Evolutionary conservation across 441 rosid species (phyloP).

Genomic region (Oxalis stricta): DNA sequence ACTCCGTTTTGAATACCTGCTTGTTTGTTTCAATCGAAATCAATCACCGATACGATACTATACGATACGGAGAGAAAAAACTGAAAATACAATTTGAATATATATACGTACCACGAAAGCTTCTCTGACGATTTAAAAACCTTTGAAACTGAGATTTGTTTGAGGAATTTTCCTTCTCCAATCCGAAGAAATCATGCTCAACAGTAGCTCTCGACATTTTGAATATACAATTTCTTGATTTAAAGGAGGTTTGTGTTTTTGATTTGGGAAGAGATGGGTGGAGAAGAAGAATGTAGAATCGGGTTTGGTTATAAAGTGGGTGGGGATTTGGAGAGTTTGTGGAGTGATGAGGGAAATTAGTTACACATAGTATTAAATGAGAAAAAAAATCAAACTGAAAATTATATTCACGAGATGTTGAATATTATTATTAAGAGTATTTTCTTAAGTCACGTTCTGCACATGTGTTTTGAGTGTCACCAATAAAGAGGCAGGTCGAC

Average conservation of each 20-base stretch:
- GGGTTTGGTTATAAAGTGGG: too few relatives aligned
- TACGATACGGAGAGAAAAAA: too few relatives aligned
- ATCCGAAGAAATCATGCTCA: slow-evolving; percentile 71
- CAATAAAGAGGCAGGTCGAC: background rate
- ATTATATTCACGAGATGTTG: background rate
- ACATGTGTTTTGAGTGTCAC: slow-evolving; percentile 3
- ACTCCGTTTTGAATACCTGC: slow-evolving; percentile 72
- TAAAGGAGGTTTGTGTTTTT: background rate
- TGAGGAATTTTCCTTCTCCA: slow-evolving; percentile 30
- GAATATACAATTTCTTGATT: background rate
- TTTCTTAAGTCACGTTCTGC: background rate
- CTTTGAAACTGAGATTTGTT: slow-evolving; percentile 30
- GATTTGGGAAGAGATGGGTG: background rate
- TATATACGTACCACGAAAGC: slow-evolving; percentile 44
- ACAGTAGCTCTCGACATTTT: slow-evolving; percentile 43
- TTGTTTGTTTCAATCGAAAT: background rate
- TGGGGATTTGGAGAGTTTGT: too few relatives aligned
- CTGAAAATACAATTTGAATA: too few relatives aligned
- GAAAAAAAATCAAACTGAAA: too few relatives aligned
- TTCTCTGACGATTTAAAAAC: slow-evolving; percentile 40
- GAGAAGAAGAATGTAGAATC: background rate
- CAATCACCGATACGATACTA: background rate
- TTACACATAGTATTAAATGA: too few relatives aligned
- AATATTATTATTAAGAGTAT: background rate
- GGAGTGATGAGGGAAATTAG: too few relatives aligned